Evolutionary conservation across 805 yeast genomes (phyloP).

Genomic region (Spathaspora passalidarum): DNA sequence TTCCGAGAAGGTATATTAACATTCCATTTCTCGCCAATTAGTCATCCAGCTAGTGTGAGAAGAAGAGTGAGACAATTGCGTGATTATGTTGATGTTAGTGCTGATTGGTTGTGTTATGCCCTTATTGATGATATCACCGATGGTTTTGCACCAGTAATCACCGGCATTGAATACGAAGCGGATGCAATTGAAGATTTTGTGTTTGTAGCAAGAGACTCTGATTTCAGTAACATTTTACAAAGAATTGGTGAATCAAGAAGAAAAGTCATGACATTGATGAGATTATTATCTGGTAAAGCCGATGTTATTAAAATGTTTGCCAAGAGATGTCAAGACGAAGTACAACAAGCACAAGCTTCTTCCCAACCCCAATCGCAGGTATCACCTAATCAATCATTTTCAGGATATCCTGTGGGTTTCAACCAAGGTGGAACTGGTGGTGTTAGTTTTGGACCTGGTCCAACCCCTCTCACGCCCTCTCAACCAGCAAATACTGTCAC

Average conservation of each 20-base stretch:
- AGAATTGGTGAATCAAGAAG: constrained; percentile 87
- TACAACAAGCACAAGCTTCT: constrained; percentile 10
- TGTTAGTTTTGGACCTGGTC: constrained; percentile 34
- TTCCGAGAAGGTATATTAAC: constrained; percentile 58
- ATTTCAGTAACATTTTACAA: constrained; percentile 72
- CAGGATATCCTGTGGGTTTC: constrained; percentile 3
- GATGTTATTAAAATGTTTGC: constrained; percentile 96
- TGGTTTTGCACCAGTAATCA: constrained; percentile 80
- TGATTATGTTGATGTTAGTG: constrained; percentile 72
- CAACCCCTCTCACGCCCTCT: constrained; percentile 7
- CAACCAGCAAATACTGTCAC: constrained; percentile 9
- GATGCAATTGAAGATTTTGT: constrained; percentile 85
- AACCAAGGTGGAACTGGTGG: constrained; percentile 18
- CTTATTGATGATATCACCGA: constrained; percentile 81
- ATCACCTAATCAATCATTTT: constrained; percentile 7
- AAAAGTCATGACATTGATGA: constrained; percentile 88
- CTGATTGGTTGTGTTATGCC: constrained; percentile 84
- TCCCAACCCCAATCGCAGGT: constrained; percentile 3
- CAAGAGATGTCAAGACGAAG: constrained; percentile 84
- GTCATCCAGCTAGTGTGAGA: constrained; percentile 67
- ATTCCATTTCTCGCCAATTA: constrained; percentile 58
- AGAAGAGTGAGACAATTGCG: constrained; percentile 78
- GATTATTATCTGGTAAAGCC: constrained; percentile 88
- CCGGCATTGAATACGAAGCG: constrained; percentile 74
- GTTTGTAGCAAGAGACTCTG: constrained; percentile 70